Conservation (phyloP, 371 early-diverging fungal genomes). For the Synchytrium microbalum region DNA sequence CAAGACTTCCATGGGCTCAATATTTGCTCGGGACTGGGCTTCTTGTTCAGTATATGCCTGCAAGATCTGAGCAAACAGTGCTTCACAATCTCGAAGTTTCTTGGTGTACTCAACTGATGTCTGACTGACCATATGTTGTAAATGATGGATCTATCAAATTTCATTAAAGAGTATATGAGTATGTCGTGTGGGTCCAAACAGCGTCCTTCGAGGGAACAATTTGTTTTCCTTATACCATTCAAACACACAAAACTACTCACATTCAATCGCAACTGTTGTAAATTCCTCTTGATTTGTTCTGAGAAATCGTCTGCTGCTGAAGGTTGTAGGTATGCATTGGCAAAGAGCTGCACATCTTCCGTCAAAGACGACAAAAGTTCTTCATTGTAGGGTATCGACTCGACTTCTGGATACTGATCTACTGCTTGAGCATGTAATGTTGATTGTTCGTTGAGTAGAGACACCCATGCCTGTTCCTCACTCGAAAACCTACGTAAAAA, state of each 20-base stretch:
- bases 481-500: slow-evolving; percentile 26
- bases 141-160: slow-evolving; percentile 7
- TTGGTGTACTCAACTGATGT: slow-evolving; percentile 6
- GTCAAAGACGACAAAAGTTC: neutral
- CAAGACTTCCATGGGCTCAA: slow-evolving; percentile 16
- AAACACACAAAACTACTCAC: neutral
- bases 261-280: neutral
- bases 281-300: neutral
- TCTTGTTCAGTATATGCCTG: slow-evolving; percentile 13
- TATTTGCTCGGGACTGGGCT: slow-evolving; percentile 5
- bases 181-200: slow-evolving; percentile 3
- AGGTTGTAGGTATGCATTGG: neutral
- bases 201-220: too few relatives aligned
- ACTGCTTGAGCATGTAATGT: slow-evolving; percentile 1
- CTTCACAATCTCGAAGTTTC: slow-evolving; percentile 8
- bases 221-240: too few relatives aligned
- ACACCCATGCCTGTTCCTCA: slow-evolving; percentile 39
- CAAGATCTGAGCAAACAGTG: slow-evolving; percentile 10
- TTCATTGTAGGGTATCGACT: neutral
- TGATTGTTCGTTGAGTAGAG: slow-evolving; percentile 19
- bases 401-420: slow-evolving; percentile 2
- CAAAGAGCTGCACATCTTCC: neutral
- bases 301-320: neutral
- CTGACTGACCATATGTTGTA: slow-evolving; percentile 3
- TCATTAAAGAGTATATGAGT: neutral